Percentiles rank a stretch among this genome's conserved stretches.
These are phyloP conservation scores for Orbilia oligospora DNA, from an alignment of 2,329 filamentous ascomycete genomes.

Conservation along the genomic window DNA sequence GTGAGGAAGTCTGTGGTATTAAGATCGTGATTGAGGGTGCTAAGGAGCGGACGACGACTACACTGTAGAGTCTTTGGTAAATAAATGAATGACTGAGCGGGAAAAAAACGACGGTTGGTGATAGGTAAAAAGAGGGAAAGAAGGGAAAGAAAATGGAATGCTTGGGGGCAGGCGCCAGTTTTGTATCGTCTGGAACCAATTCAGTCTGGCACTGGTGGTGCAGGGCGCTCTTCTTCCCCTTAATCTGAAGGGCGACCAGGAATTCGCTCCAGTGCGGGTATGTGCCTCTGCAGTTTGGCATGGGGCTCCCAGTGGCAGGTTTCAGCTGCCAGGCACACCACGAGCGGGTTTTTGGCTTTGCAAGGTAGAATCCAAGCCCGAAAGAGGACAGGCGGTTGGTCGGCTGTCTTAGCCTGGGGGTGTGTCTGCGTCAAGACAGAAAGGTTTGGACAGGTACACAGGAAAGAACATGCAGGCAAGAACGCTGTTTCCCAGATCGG, in stretches of 20 bases:
- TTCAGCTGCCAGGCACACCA: constrained; percentile 55
- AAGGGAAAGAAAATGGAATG: constrained; percentile 13
- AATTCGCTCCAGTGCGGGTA: constrained; percentile 30
- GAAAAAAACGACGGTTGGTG: constrained; percentile 7
- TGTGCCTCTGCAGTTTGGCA: constrained; percentile 45
- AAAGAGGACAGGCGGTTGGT: constrained; percentile 6
- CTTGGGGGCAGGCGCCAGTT: constrained; percentile 50
- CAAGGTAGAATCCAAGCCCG: constrained; percentile 14
- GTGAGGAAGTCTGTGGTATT: not conserved
- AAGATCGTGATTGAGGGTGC: constrained; percentile 18
- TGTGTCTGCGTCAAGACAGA: not conserved
- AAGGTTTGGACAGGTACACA: constrained; percentile 13
- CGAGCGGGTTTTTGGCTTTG: constrained; percentile 11
- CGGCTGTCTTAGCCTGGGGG: not conserved
- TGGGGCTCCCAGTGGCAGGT: constrained; percentile 50
- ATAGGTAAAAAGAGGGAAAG: constrained; percentile 24
- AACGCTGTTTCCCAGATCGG: constrained; percentile 41
- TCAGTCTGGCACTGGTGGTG: constrained; percentile 2
- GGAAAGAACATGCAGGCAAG: too few relatives aligned
- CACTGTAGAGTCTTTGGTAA: constrained; percentile 59
- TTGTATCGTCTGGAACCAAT: constrained; percentile 38
- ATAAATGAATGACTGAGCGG: constrained; percentile 45
- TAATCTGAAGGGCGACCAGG: constrained; percentile 46
- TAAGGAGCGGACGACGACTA: constrained; percentile 60
- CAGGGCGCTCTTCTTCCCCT: constrained; percentile 41